A percentile compares a stretch with the other conserved stretches of the same genome.
These are phyloP conservation scores for Metroxylon sagu DNA, from an alignment of 176 grass and related monocot genomes.

Conservation along the genomic window DNA sequence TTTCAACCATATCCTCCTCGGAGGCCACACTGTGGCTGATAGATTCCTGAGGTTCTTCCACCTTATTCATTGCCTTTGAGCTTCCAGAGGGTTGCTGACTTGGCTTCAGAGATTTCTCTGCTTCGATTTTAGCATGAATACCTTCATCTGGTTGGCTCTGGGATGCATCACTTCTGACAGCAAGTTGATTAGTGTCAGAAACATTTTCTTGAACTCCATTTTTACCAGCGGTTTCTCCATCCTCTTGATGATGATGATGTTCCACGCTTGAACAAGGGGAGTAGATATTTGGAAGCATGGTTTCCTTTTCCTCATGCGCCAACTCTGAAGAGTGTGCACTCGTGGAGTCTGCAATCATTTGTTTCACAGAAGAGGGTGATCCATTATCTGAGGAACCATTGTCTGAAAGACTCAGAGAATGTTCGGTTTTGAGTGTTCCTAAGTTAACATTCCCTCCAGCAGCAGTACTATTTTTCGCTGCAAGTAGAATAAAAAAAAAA, in stretches of 20 bases:
- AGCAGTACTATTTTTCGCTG: slow-evolving; percentile 36
- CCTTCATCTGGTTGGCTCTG: too few relatives aligned
- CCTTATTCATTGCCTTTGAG: neutral
- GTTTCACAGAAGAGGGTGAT: slow-evolving; percentile 25
- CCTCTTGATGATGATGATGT: neutral
- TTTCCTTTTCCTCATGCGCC: neutral
- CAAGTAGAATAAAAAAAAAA: too few relatives aligned
- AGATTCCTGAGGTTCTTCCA: slow-evolving; percentile 1
- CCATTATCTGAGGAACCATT: slow-evolving; percentile 16
- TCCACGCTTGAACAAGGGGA: neutral
- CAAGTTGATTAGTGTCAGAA: too few relatives aligned
- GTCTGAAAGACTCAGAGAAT: slow-evolving; percentile 13
- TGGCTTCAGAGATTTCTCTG: too few relatives aligned
- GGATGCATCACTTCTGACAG: too few relatives aligned
- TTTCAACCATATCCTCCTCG: slow-evolving; percentile 8
- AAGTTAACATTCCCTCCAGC: neutral
- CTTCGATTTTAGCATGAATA: too few relatives aligned
- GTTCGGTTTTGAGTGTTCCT: slow-evolving; percentile 1
- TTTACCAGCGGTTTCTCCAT: neutral
- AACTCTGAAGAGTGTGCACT: neutral
- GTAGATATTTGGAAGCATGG: too few relatives aligned
- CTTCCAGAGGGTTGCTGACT: neutral
- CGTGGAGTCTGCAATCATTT: neutral
- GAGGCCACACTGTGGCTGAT: slow-evolving; percentile 25
- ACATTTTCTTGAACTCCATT: too few relatives aligned